phyloP scores from a whole-genome alignment of 495 filamentous ascomycete species.

The Cenococcum geophilum region DNA sequence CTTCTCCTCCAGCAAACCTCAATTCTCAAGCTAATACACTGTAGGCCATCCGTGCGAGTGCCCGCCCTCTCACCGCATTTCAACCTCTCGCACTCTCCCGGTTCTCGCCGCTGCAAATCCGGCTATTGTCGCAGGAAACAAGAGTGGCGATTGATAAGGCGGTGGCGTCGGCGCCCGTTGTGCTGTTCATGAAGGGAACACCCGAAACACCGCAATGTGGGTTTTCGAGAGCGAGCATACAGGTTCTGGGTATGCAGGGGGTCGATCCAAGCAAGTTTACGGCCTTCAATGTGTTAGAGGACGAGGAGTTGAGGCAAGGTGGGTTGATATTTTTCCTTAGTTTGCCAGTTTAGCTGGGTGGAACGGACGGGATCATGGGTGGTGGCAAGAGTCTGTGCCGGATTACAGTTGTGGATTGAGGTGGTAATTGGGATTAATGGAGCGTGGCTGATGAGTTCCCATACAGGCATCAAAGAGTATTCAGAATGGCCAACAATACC shows the following conservation, averaged over 20 bases:
- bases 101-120: conserved; percentile 40
- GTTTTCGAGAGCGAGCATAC: conserved; percentile 90
- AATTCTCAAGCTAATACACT: conserved; percentile 5
- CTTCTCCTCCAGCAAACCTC: not conserved
- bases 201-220: conserved; percentile 97
- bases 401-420: not conserved
- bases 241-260: conserved; percentile 89
- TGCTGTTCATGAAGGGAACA: conserved; percentile 98
- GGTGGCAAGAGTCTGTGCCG: not conserved
- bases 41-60: conserved; percentile 25
- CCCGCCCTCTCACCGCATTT: conserved; percentile 8
- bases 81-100: conserved; percentile 22
- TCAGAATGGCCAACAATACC: conserved; percentile 99
- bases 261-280: conserved; percentile 95
- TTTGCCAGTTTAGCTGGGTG: not conserved
- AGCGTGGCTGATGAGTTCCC: no score
- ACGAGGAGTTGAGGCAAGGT: conserved; percentile 81
- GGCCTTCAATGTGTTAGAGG: conserved; percentile 94
- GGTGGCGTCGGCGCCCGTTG: conserved; percentile 75
- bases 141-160: conserved; percentile 80
- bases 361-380: not conserved
- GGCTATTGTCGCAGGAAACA: conserved; percentile 71
- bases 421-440: not conserved
- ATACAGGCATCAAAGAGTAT: conserved; percentile 89
- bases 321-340: conserved; percentile 31